Percentiles rank a stretch among this genome's conserved stretches.
Conservation (phyloP, 257 asterid genomes). For the Rehmannia glutinosa region DNA sequence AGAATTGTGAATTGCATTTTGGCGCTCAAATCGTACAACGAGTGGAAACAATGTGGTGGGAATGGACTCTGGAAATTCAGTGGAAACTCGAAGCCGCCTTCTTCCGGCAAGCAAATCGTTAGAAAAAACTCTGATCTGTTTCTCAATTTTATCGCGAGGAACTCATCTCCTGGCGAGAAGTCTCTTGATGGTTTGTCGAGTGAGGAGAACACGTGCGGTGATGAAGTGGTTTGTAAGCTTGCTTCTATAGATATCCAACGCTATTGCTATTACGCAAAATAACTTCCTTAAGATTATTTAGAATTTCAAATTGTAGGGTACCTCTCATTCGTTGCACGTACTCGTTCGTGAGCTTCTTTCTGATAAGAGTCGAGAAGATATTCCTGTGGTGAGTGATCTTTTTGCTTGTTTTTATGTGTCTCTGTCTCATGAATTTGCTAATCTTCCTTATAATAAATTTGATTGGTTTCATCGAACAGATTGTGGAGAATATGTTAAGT, state of each 20-base stretch:
- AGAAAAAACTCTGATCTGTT: constrained; percentile 55
- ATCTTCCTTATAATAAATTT: constrained; percentile 15
- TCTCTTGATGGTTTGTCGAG: constrained; percentile 36
- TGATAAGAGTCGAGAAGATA: constrained; percentile 69
- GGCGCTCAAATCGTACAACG: constrained; percentile 70
- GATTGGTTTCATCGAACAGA: constrained; percentile 34
- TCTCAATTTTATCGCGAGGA: constrained; percentile 48
- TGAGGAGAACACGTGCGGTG: constrained; percentile 30
- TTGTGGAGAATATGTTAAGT: constrained; percentile 69
- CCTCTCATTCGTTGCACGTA: constrained; percentile 39
- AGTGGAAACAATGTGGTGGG: constrained; percentile 80
- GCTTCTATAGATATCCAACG: background rate
- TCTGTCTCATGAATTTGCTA: background rate
- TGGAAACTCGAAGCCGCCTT: constrained; percentile 50
- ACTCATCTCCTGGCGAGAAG: constrained; percentile 44
- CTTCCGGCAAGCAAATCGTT: constrained; percentile 40
- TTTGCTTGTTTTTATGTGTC: background rate
- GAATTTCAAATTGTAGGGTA: constrained; percentile 39
- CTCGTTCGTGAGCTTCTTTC: constrained; percentile 57
- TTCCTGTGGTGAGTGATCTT: constrained; percentile 61
- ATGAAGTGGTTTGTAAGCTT: constrained; percentile 49
- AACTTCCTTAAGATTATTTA: constrained; percentile 7
- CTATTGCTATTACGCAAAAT: background rate
- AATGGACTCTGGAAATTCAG: constrained; percentile 56
- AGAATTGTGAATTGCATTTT: constrained; percentile 66